These are phyloP conservation scores for Colletotrichum siamense DNA, from an alignment of 2,329 filamentous ascomycete genomes.

Conservation along the genomic window DNA sequence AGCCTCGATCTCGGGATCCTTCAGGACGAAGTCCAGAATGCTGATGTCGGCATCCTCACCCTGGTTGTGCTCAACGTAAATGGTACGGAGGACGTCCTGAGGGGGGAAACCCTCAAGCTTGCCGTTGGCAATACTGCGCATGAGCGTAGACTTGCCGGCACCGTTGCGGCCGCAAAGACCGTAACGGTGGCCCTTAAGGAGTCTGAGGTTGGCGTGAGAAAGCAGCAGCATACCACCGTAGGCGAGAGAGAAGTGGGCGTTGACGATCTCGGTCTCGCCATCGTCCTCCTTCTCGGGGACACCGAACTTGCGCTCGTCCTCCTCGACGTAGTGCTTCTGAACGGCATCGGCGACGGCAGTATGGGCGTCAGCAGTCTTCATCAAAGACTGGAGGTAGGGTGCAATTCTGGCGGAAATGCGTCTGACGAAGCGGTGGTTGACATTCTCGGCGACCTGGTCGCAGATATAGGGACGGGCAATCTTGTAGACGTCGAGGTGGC, in stretches of 20 bases:
- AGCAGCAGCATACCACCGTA: slow-evolving; percentile 98
- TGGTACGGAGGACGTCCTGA: slow-evolving; percentile 90
- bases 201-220: slow-evolving; percentile 91
- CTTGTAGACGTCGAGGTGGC: slow-evolving; percentile 70
- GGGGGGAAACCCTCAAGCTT: slow-evolving; percentile 97
- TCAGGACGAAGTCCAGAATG: slow-evolving; percentile 90
- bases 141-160: slow-evolving; percentile 97
- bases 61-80: slow-evolving; percentile 99
- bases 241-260: slow-evolving; percentile 95
- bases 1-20: slow-evolving; percentile 84
- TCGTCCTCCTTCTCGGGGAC: slow-evolving; percentile 86
- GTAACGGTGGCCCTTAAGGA: slow-evolving; percentile 96
- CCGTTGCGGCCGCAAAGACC: slow-evolving; percentile 97
- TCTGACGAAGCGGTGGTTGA: slow-evolving; percentile 79
- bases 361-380: slow-evolving; percentile 64
- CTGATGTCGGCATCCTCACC: slow-evolving; percentile 96
- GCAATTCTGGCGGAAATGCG: slow-evolving; percentile 73
- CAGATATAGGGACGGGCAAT: slow-evolving; percentile 76
- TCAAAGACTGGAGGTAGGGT: slow-evolving; percentile 78
- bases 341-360: slow-evolving; percentile 74
- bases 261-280: slow-evolving; percentile 94
- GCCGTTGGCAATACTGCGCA: slow-evolving; percentile 93
- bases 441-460: slow-evolving; percentile 85
- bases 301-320: slow-evolving; percentile 88
- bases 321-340: slow-evolving; percentile 79